These are phyloP conservation scores for Chlamydomonas asymmetrica DNA, from an alignment of 139 green algal genomes.

Conservation along the genomic window DNA sequence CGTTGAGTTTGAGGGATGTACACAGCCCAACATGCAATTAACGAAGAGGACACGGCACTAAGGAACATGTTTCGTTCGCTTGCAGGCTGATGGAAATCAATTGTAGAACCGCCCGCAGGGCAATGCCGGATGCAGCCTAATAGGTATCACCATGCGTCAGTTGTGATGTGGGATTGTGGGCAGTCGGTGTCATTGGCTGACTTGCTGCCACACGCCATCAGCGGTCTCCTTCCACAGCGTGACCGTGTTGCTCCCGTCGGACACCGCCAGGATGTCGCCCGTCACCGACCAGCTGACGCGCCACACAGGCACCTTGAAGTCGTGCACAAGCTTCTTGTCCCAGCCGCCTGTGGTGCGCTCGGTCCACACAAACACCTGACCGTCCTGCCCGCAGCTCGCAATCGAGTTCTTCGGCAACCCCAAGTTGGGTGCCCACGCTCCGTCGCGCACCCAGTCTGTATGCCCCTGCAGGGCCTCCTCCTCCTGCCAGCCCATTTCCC, in stretches of 20 bases:
- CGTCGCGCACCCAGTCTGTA: constrained; percentile 95
- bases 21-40: too few relatives aligned
- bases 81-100: too few relatives aligned
- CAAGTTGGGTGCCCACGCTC: constrained; percentile 92
- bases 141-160: too few relatives aligned
- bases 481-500: constrained; percentile 69
- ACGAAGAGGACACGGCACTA: too few relatives aligned
- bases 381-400: constrained; percentile 91
- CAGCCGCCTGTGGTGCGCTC: constrained; percentile 60
- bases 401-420: constrained; percentile 86
- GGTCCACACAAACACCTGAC: constrained; percentile 88
- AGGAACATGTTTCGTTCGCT: too few relatives aligned
- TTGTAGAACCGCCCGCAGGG: too few relatives aligned
- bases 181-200: constrained; percentile 54
- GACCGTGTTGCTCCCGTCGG: constrained; percentile 73
- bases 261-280: constrained; percentile 90
- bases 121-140: too few relatives aligned
- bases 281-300: constrained; percentile 90
- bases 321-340: constrained; percentile 72
- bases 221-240: constrained; percentile 95
- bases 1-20: too few relatives aligned
- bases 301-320: constrained; percentile 88
- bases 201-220: constrained; percentile 91
- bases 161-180: too few relatives aligned
- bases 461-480: constrained; percentile 81